Percentiles rank a stretch among this genome's conserved stretches.
Conservation (phyloP, 805 yeast genomes). For the Ogataea henricii region DNA sequence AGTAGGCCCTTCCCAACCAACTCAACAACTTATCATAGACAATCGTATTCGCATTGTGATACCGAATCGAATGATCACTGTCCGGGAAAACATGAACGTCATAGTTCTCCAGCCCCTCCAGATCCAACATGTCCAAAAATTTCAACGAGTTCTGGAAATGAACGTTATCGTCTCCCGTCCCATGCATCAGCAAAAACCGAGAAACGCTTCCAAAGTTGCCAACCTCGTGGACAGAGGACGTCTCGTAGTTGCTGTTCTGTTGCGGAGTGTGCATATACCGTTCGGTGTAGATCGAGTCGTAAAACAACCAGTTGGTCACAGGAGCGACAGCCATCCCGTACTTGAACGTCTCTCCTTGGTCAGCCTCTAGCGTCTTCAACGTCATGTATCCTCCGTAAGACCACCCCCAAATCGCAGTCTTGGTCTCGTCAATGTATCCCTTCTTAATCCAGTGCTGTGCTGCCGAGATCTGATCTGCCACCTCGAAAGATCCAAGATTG, state of each 20-base stretch:
- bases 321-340: conserved; percentile 86
- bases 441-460: conserved; percentile 69
- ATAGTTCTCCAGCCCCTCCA: conserved; percentile 77
- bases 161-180: conserved; percentile 96
- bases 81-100: conserved; percentile 82
- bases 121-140: conserved; percentile 72
- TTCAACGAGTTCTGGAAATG: conserved; percentile 88
- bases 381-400: conserved; percentile 96
- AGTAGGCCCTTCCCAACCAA: conserved; percentile 60
- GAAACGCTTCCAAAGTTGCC: conserved; percentile 54
- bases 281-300: conserved; percentile 82
- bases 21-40: conserved; percentile 65
- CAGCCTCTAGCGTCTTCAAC: conserved; percentile 82
- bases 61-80: conserved; percentile 70
- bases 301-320: conserved; percentile 74
- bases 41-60: conserved; percentile 71
- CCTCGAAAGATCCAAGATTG: conserved; percentile 78
- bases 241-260: conserved; percentile 57
- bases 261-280: conserved; percentile 88
- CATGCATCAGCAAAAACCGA: conserved; percentile 89
- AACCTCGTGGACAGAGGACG: conserved; percentile 57
- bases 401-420: conserved; percentile 97
- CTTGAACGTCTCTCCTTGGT: conserved; percentile 68
- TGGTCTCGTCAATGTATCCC: conserved; percentile 63
- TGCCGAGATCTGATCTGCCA: conserved; percentile 82